Percentiles rank a stretch among this genome's conserved stretches.
Conservation (phyloP, 768 basidiomycete genomes). For the Amanita fuliginea region DNA sequence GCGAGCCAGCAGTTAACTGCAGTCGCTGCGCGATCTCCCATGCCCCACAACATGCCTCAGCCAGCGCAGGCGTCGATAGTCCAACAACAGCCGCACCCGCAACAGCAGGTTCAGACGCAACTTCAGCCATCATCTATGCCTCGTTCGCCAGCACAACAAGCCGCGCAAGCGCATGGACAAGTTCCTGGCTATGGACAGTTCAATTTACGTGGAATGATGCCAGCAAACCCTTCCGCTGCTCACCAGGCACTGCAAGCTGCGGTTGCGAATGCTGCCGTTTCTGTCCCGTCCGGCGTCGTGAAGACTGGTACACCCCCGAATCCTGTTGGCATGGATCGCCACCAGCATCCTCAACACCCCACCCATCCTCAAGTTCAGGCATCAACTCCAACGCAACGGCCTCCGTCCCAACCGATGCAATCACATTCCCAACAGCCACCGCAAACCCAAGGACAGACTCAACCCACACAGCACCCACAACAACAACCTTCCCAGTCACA, state of each 20-base stretch:
- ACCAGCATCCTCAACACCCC: not conserved
- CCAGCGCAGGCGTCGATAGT: not conserved
- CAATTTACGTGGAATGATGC: constrained; percentile 5
- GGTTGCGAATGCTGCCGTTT: not conserved
- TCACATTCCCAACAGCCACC: not conserved
- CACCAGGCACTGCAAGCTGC: constrained; percentile 4
- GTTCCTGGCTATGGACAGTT: constrained; percentile 1
- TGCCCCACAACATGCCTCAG: not conserved
- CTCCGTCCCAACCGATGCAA: not conserved
- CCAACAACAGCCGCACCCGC: not conserved
- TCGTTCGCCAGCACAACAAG: constrained; percentile 5
- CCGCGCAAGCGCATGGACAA: constrained; percentile 1
- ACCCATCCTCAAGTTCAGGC: not conserved
- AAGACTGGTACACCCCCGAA: constrained; percentile 1
- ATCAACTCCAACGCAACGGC: not conserved
- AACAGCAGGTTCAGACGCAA: not conserved
- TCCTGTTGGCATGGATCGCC: not conserved
- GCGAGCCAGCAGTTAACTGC: not conserved
- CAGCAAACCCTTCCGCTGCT: not conserved
- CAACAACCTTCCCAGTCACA: constrained; percentile 10
- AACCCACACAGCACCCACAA: constrained; percentile 8
- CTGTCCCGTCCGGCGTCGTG: not conserved
- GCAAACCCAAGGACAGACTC: constrained; percentile 1
- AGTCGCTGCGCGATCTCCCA: not conserved
- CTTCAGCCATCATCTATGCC: not conserved